Evolutionary conservation across 2,329 filamentous ascomycete genomes (phyloP).

Genomic region (Nannizzia gypsea): DNA sequence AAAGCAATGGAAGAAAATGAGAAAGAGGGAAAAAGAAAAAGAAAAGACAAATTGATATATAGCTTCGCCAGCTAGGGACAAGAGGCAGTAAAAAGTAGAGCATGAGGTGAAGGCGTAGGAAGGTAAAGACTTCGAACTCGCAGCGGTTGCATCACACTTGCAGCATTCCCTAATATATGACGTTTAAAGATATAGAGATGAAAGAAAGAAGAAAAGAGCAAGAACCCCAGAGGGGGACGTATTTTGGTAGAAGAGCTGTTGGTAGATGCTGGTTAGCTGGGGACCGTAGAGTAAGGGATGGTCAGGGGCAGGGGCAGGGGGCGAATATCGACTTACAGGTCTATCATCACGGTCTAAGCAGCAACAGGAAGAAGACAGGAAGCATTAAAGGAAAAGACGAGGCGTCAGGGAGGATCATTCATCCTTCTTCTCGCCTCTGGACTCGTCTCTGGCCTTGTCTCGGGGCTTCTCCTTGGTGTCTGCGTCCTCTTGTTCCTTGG

Average conservation of each 20-base stretch:
- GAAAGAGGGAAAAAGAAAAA: too few relatives aligned
- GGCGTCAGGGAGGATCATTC: not conserved
- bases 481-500: not conserved
- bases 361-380: not conserved
- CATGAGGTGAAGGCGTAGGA: not conserved
- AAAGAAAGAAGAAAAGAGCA: not conserved
- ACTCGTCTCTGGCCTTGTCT: not conserved
- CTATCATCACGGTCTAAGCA: not conserved
- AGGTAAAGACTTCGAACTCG: not conserved
- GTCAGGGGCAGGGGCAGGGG: not conserved
- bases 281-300: not conserved
- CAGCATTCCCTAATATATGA: not conserved
- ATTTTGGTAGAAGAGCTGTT: not conserved
- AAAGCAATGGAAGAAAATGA: not conserved
- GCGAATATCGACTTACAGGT: not conserved
- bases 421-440: not conserved
- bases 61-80: too few relatives aligned
- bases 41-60: too few relatives aligned
- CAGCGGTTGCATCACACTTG: slow-evolving; percentile 1
- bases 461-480: not conserved
- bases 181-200: not conserved
- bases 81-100: not conserved
- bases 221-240: not conserved
- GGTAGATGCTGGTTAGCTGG: not conserved
- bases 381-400: not conserved